Percentiles rank a stretch among this genome's conserved stretches.
Conservation (phyloP, 331 rosid species). For the Rosa hybrid region DNA sequence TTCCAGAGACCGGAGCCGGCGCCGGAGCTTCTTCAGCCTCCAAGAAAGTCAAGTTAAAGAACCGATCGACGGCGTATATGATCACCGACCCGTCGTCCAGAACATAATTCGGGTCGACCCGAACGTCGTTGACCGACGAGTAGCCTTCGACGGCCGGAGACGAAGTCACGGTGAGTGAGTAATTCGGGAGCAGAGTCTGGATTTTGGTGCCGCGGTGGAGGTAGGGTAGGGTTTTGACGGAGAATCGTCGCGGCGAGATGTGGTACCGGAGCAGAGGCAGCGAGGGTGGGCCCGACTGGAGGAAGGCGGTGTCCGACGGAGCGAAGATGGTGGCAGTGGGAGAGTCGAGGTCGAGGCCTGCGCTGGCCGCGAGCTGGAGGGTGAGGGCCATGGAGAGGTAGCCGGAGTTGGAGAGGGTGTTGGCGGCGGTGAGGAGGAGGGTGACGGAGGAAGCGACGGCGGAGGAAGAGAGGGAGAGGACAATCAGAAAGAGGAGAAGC, state of each 20-base stretch:
- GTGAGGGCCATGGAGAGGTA: slow-evolving; percentile 47
- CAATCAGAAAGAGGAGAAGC: neutral
- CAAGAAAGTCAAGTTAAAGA: slow-evolving; percentile 31
- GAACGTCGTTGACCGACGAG: slow-evolving; percentile 26
- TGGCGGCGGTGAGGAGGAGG: slow-evolving; percentile 25
- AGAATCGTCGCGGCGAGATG: slow-evolving; percentile 34
- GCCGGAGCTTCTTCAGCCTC: neutral
- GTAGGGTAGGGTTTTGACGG: slow-evolving; percentile 29
- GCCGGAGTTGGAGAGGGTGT: slow-evolving; percentile 36
- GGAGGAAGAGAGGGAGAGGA: slow-evolving; percentile 8
- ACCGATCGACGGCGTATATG: slow-evolving; percentile 24
- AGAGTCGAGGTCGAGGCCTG: slow-evolving; percentile 20
- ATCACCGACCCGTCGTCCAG: slow-evolving; percentile 30
- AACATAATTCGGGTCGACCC: slow-evolving; percentile 15
- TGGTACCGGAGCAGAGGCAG: slow-evolving; percentile 39
- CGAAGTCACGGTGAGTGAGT: slow-evolving; percentile 19
- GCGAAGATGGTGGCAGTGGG: slow-evolving; percentile 47
- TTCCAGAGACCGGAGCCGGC: neutral
- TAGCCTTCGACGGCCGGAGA: neutral
- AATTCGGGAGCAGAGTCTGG: slow-evolving; percentile 33
- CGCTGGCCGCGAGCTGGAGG: slow-evolving; percentile 30
- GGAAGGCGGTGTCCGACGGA: slow-evolving; percentile 39
- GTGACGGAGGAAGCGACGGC: neutral
- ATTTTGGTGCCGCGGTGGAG: slow-evolving; percentile 30
- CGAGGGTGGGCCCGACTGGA: slow-evolving; percentile 32